Evolutionary conservation across 352 stramenopile species (phyloP).

Genomic region (Phytophthora pini): DNA sequence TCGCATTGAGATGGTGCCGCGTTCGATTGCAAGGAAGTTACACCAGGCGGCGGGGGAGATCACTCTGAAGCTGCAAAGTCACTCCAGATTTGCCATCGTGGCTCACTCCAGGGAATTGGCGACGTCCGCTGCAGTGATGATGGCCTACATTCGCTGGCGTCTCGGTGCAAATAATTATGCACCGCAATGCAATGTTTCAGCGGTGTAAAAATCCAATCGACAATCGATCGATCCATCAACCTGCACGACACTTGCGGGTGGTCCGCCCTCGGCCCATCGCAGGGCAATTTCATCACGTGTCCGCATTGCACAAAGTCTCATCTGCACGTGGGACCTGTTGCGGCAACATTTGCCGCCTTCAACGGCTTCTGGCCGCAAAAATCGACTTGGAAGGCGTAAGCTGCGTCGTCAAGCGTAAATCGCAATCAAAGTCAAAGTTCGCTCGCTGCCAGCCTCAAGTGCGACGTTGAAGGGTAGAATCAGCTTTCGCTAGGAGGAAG

Average conservation of each 20-base stretch:
- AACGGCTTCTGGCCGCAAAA: slow-evolving; percentile 1
- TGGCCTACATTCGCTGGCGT: neutral
- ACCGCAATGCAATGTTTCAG: neutral
- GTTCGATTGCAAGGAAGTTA: slow-evolving; percentile 15
- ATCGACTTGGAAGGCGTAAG: neutral
- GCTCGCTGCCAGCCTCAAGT: slow-evolving; percentile 1
- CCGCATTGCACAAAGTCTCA: slow-evolving; percentile 14
- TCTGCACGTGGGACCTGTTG: slow-evolving; percentile 31
- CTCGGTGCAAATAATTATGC: slow-evolving; percentile 2
- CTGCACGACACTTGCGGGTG: slow-evolving; percentile 9
- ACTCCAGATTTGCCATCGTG: slow-evolving; percentile 3
- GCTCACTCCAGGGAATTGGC: neutral
- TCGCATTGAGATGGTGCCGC: slow-evolving; percentile 20
- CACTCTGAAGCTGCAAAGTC: neutral
- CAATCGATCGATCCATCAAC: slow-evolving; percentile 2
- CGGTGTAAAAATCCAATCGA: slow-evolving; percentile 2
- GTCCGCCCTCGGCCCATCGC: slow-evolving; percentile 25
- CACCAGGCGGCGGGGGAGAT: neutral
- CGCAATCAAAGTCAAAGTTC: neutral
- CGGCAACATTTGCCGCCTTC: slow-evolving; percentile 1
- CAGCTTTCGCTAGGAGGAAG: slow-evolving; percentile 19
- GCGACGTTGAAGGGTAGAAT: neutral
- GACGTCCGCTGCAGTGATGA: neutral
- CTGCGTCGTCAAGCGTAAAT: neutral
- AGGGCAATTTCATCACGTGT: slow-evolving; percentile 14